Evolutionary conservation across 164 flowering plant species (phyloP).

Genomic region (Vitis riparia): DNA sequence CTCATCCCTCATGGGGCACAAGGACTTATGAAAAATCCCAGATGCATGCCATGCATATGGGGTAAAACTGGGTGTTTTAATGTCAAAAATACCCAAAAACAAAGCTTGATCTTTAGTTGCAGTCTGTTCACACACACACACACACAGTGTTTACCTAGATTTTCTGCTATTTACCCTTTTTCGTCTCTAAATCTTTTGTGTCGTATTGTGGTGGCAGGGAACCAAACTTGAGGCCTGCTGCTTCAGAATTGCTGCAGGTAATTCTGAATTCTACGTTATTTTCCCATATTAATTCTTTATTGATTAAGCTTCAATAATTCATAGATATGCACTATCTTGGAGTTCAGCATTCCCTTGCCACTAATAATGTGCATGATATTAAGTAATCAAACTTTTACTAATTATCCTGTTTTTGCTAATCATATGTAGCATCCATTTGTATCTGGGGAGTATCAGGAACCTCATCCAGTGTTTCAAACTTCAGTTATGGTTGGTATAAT

Average conservation of each 20-base stretch:
- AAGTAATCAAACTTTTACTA: not conserved
- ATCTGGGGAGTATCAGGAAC: constrained; percentile 24
- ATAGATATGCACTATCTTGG: too few relatives aligned
- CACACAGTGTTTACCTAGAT: not conserved
- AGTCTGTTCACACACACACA: not conserved
- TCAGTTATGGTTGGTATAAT: constrained; percentile 21
- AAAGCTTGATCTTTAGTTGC: not conserved
- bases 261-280: not conserved
- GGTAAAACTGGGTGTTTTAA: too few relatives aligned
- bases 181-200: not conserved
- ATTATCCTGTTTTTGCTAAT: constrained; percentile 7
- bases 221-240: constrained; percentile 43
- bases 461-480: constrained; percentile 13
- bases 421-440: constrained; percentile 51
- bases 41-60: too few relatives aligned
- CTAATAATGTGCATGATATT: not conserved
- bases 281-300: too few relatives aligned
- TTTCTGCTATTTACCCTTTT: not conserved
- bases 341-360: not conserved
- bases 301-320: too few relatives aligned
- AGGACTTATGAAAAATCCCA: too few relatives aligned
- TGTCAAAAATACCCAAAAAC: not conserved
- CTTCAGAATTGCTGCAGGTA: constrained; percentile 47
- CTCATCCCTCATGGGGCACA: too few relatives aligned
- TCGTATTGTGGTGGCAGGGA: constrained; percentile 28